phyloP scores from a whole-genome alignment of 768 basidiomycete genomes.

The Cystofilobasidium ferigula region DNA sequence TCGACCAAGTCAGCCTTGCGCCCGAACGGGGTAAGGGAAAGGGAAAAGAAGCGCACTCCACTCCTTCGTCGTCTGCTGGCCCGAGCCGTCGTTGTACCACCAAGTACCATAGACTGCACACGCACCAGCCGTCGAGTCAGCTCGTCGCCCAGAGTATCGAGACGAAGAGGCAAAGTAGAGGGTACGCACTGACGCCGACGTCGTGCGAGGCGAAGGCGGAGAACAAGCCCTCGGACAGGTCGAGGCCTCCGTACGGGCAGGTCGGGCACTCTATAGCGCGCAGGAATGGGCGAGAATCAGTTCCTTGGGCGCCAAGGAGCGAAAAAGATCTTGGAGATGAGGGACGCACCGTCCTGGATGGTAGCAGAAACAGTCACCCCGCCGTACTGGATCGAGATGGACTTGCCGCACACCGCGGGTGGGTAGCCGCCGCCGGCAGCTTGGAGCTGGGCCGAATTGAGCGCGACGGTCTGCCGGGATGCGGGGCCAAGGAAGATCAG shows the following conservation, averaged over 20 bases:
- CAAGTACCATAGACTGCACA: conserved; percentile 20
- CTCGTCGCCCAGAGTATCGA: not conserved
- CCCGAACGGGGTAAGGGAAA: not conserved
- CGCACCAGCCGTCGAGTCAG: too few species aligned
- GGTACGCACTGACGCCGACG: conserved; percentile 18
- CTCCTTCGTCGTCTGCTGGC: conserved; percentile 5
- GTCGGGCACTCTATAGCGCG: conserved; percentile 10
- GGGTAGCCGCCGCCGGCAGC: conserved; percentile 20
- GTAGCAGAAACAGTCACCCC: conserved; percentile 19
- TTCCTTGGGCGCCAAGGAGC: not conserved
- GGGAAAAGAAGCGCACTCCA: conserved; percentile 3
- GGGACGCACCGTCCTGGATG: conserved; percentile 5
- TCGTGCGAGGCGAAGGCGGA: conserved; percentile 3
- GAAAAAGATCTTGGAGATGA: not conserved
- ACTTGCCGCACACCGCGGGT: conserved; percentile 13
- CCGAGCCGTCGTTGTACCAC: conserved; percentile 13
- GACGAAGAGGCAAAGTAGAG: not conserved
- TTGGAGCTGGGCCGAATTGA: conserved; percentile 23
- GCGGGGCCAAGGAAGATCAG: not conserved
- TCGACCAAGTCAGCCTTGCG: conserved; percentile 1
- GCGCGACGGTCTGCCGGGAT: conserved; percentile 16
- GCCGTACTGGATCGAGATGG: conserved; percentile 18
- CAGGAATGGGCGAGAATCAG: not conserved
- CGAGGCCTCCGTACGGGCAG: conserved; percentile 25
- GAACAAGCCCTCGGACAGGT: conserved; percentile 12